Evolutionary conservation across 495 filamentous ascomycete species (phyloP), one percentile per base, ranked within the genome.

Genomic region (Neurospora africana): DNA sequence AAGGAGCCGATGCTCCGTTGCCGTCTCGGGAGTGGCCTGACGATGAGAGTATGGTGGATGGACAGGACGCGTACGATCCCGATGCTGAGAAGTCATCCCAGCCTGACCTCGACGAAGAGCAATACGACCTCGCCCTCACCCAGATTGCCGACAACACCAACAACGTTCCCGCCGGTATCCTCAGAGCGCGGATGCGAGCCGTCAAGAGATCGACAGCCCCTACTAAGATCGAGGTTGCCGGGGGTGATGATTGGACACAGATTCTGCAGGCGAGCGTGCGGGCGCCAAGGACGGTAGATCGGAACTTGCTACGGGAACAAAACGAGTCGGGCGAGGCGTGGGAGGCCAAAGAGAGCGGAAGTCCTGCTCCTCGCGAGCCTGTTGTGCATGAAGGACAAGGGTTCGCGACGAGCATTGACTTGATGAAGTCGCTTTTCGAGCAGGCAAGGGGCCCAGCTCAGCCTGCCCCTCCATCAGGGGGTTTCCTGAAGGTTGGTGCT

Each of bases 251-350:
- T 77, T 99, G 95, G 95, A 90, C 93, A 47, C 90, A 95, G 76
- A 94, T 97, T 78, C 84, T 99, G 72, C 92, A 93, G 81, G 92
- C 90, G 69, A 98, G 95, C 1, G 91, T 98, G 74, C 97, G 92
- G 78, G 95, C 95, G 30, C 88, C 90, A 76, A 94, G 97, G 81
- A 79, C 79, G 65, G 89, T 93, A 77, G 90, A 97, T 84, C 91
- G 94, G 75, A 83, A 82, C 1, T 78, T 82, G 37, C 75, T 87
- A 19, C 85, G 83, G 76, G 85, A 80, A 11, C 79, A 86, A 39
- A 82, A 84, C 70, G 85, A 86, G 69, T 80, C 83, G 68, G 81
- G 79, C 21, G 75, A 72, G 37, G 77, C 75, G 37, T 80, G 80
- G 73, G 82, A 82, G 37, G 67, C 75, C 73, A 78, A 76, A 75